These are phyloP conservation scores for Clathrus columnatus DNA, from an alignment of 768 basidiomycete genomes.

Conservation along the genomic window DNA sequence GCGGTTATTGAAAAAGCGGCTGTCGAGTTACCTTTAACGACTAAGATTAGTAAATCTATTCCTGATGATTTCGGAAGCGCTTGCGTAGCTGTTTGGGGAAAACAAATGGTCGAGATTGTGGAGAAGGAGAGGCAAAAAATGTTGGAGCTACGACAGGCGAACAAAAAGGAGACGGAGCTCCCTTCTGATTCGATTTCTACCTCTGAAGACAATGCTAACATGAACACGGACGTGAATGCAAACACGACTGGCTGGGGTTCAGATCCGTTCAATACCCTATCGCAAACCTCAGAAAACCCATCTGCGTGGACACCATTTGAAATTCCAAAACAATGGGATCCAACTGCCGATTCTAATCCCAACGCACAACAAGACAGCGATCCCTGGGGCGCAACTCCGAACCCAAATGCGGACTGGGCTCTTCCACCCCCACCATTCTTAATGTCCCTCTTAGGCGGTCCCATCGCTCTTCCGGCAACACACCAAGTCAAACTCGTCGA, in stretches of 20 bases:
- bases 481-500: conserved; percentile 62
- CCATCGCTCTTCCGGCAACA: conserved; percentile 47
- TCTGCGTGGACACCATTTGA: not conserved
- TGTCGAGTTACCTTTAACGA: conserved; percentile 43
- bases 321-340: conserved; percentile 25
- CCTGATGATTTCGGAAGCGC: conserved; percentile 45
- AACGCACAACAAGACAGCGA: conserved; percentile 3
- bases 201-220: conserved; percentile 7
- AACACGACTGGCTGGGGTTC: conserved; percentile 16
- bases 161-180: conserved; percentile 14
- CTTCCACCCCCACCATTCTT: conserved; percentile 10
- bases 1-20: conserved; percentile 34
- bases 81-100: conserved; percentile 40
- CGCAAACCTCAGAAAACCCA: not conserved
- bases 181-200: conserved; percentile 16
- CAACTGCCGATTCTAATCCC: conserved; percentile 6
- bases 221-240: conserved; percentile 11
- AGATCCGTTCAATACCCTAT: conserved; percentile 25
- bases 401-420: conserved; percentile 5
- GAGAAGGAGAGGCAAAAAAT: conserved; percentile 16
- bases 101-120: not conserved
- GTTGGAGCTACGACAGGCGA: conserved; percentile 7
- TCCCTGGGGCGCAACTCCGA: conserved; percentile 10
- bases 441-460: conserved; percentile 41
- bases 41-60: conserved; percentile 34